phyloP scores from a whole-genome alignment of 257 asterid species.

The Perilla frutescens region DNA sequence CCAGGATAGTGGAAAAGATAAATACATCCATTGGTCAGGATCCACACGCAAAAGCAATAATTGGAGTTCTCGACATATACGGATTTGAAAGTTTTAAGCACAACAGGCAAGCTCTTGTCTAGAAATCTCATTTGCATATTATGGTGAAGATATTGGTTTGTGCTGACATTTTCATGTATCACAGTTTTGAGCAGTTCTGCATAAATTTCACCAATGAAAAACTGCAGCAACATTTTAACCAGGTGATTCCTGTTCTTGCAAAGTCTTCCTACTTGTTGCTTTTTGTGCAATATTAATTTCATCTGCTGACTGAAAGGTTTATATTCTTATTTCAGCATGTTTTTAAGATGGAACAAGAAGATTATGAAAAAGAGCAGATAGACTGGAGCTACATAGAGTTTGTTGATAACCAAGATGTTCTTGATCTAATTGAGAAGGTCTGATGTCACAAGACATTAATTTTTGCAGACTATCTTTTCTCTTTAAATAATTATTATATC shows the following conservation, averaged over 20 bases:
- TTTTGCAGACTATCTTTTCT: not conserved
- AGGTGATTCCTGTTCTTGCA: conserved; percentile 55
- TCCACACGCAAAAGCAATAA: conserved; percentile 91
- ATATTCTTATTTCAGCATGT: conserved; percentile 72
- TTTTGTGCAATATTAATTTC: conserved; percentile 16
- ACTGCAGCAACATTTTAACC: conserved; percentile 94
- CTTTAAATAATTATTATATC: conserved; percentile 5
- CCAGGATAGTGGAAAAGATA: conserved; percentile 95
- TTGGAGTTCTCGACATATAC: conserved; percentile 97
- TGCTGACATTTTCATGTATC: conserved; percentile 31
- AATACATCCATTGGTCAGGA: conserved; percentile 97
- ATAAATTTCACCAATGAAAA: conserved; percentile 93
- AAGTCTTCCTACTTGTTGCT: conserved; percentile 27
- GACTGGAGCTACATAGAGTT: conserved; percentile 96
- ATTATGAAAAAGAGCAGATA: conserved; percentile 85
- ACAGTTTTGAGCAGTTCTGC: conserved; percentile 94
- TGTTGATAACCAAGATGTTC: conserved; percentile 94
- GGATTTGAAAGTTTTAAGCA: conserved; percentile 96
- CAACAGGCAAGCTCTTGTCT: conserved; percentile 56
- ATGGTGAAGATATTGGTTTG: conserved; percentile 18
- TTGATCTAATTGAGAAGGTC: conserved; percentile 93
- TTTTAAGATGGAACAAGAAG: conserved; percentile 95
- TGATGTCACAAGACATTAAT: conserved; percentile 26
- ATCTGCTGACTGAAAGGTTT: conserved; percentile 36
- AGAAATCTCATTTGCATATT: conserved; percentile 24